phyloP scores from a whole-genome alignment of 2,329 filamentous ascomycete genomes.

The Fusarium sublunatum region DNA sequence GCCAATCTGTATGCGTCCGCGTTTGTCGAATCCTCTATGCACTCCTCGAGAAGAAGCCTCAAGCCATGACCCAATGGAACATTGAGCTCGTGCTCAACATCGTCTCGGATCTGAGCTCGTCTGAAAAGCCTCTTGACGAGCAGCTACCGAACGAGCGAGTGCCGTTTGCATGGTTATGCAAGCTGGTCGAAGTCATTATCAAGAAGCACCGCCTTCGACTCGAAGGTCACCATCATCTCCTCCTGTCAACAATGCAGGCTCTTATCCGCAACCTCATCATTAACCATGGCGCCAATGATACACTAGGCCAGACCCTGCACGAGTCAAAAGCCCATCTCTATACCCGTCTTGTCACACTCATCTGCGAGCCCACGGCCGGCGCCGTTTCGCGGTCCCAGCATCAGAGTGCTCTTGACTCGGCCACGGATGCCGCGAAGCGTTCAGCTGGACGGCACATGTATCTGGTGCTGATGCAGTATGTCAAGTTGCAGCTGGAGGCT shows the following conservation, averaged over 20 bases:
- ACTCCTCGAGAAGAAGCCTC: constrained; percentile 63
- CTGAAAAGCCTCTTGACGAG: constrained; percentile 38
- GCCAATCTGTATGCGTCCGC: constrained; percentile 51
- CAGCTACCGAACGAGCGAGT: constrained; percentile 47
- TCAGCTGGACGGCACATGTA: constrained; percentile 72
- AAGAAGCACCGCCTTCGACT: constrained; percentile 70
- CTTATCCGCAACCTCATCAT: constrained; percentile 66
- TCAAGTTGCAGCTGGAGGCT: constrained; percentile 69
- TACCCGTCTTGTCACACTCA: constrained; percentile 66
- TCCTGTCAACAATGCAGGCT: constrained; percentile 64
- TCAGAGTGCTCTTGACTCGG: constrained; percentile 64
- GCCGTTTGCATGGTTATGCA: constrained; percentile 61
- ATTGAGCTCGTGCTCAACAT: constrained; percentile 64
- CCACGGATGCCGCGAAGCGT: constrained; percentile 69
- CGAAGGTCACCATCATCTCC: constrained; percentile 70
- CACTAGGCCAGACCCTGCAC: constrained; percentile 47
- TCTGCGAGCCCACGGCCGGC: constrained; percentile 69
- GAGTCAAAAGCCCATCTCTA: constrained; percentile 62
- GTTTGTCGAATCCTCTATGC: constrained; percentile 56
- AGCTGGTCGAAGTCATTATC: constrained; percentile 66
- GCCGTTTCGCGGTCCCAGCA: constrained; percentile 62
- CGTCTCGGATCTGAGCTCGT: constrained; percentile 53
- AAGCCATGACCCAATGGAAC: constrained; percentile 68
- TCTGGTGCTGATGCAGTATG: constrained; percentile 67
- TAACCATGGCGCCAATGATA: constrained; percentile 38